Evolutionary conservation across 2,329 filamentous ascomycete species (phyloP).

Genomic region (Colletotrichum sp.): DNA sequence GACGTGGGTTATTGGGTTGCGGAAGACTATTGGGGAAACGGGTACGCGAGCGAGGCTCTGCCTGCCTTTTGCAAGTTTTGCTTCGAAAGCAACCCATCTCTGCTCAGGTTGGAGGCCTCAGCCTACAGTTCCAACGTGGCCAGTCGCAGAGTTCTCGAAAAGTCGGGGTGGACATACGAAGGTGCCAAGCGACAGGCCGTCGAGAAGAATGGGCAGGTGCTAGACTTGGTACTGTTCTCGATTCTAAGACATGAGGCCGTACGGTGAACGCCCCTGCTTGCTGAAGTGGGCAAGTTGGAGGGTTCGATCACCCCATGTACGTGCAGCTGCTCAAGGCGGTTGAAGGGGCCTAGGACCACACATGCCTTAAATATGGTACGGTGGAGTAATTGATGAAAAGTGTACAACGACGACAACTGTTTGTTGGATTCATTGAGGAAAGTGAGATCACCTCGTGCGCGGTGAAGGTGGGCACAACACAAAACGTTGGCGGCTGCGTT

Average conservation of each 20-base stretch:
- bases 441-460: neutral
- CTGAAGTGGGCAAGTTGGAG: neutral
- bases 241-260: slow-evolving; percentile 40
- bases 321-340: neutral
- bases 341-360: neutral
- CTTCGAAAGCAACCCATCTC: slow-evolving; percentile 44
- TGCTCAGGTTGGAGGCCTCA: slow-evolving; percentile 47
- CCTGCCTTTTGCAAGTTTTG: slow-evolving; percentile 46
- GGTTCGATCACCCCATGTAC: neutral
- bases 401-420: neutral
- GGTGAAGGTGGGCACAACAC: neutral
- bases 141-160: slow-evolving; percentile 47
- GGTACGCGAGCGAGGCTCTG: slow-evolving; percentile 47
- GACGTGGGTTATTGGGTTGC: slow-evolving; percentile 58
- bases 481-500: neutral
- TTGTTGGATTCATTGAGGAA: neutral
- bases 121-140: slow-evolving; percentile 43
- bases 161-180: slow-evolving; percentile 48
- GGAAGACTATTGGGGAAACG: slow-evolving; percentile 48
- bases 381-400: neutral
- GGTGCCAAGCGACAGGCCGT: slow-evolving; percentile 45
- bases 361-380: neutral
- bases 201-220: slow-evolving; percentile 45
- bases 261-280: neutral
- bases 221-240: slow-evolving; percentile 43